Base-by-base conservation (phyloP, 2,329 filamentous ascomycete genomes). In the Aureobasidium sp. region DNA sequence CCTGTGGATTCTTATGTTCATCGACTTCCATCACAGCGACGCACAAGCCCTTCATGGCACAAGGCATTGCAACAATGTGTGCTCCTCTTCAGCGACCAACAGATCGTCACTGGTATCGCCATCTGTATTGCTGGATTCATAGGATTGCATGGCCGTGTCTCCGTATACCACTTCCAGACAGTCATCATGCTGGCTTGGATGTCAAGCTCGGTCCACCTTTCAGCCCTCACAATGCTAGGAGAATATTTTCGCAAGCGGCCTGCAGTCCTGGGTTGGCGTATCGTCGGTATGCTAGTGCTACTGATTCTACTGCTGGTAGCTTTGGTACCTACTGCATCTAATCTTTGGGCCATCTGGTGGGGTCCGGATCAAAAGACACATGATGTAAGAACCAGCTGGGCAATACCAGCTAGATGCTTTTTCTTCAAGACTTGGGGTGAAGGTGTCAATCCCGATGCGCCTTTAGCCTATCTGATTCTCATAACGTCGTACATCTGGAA, bases 151-250 rank as follows among this genome's bases (percentile, higher is more conserved):
- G 66, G 65, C 20, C 59, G 51, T 5, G 71, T 72, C 10, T 65
- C 61, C 1, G 67, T 68, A 0, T 72, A 72, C 56, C 61, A 67
- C 13, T 72, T 70, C 61, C 63, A 67, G n/a, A 66, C 71, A 9
- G 65, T 70, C 5, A 59, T 64, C 17, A 69, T 71, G 48, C 63
- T 73, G 12, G 71, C 68, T 7, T 73, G 71, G 68, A 67, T 73
- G 37, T 68, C 69, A 9, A 66, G 66, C 29, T 69, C 64, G 15
- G 66, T 67, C 1, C 71, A 73, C 48, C 59, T 72, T 9, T 65
- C 67, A 3, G 64, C 69, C 2, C 56, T 73, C 2, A 53, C 50
- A 0, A 57, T 69, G 26, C 64, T 72, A 7, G 47, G 57, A 20
- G 52, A 50, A 5, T 67, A 64, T 51, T 57, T 71, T 15, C 52